phyloP scores from a whole-genome alignment of 176 grass and related monocot genomes.

The Oryza punctata region DNA sequence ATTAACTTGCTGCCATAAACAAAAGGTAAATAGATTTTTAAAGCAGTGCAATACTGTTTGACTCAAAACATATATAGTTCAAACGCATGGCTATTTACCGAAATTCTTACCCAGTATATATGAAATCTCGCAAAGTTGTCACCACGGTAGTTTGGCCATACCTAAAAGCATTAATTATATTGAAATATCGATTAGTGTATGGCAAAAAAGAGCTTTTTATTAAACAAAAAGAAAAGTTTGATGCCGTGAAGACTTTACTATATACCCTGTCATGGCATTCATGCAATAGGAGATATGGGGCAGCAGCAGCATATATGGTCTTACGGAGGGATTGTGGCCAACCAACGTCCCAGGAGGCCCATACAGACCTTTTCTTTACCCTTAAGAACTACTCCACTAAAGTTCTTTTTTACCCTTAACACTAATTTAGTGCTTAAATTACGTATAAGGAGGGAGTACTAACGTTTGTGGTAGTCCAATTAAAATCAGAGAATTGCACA shows the following conservation, averaged over 20 bases:
- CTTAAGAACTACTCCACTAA: too few relatives aligned
- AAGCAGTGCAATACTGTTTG: background rate
- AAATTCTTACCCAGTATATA: constrained; percentile 16
- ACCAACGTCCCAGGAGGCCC: too few relatives aligned
- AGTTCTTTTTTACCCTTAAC: too few relatives aligned
- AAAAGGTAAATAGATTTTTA: background rate
- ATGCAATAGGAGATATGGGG: too few relatives aligned
- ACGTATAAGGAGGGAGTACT: too few relatives aligned
- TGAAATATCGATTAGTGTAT: background rate
- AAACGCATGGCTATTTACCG: background rate
- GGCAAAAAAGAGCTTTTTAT: background rate
- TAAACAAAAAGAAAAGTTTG: background rate
- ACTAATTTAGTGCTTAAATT: too few relatives aligned
- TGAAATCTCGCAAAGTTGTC: constrained; percentile 6
- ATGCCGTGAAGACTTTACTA: background rate
- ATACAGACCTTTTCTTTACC: too few relatives aligned
- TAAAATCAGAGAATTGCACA: background rate
- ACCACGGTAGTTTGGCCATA: background rate
- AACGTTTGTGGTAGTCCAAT: too few relatives aligned
- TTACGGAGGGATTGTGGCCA: too few relatives aligned
- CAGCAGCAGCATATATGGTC: too few relatives aligned
- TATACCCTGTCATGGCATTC: background rate
- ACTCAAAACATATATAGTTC: background rate
- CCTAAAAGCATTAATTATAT: background rate
- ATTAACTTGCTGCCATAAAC: background rate